Evolutionary conservation across 1,284 basidiomycete genomes (phyloP), one percentile per base, ranked within the genome.

Genomic region (Phlebopus sp.): DNA sequence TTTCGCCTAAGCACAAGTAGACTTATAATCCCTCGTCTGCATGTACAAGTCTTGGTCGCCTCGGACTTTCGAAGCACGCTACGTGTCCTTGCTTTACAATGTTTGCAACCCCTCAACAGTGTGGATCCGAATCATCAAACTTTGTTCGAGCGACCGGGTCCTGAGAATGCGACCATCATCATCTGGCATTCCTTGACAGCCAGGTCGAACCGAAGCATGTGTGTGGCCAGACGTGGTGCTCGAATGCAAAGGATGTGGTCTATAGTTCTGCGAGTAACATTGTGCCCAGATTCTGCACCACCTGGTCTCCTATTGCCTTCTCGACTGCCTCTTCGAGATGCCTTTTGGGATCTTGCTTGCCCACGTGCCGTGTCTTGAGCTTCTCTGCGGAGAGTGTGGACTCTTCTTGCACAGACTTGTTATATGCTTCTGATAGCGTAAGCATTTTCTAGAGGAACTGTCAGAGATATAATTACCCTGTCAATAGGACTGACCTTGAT

Each of bases 321-420:
- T 97, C 94, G n/a, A 96, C 95, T 25, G 90, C 88, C 70, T 97
- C 95, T 63, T 96, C 93, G 55, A 98, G 69, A 75, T 98, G 94
- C 59, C 94, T 82, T 73, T 97, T 98, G 37, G 94, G 94, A 73
- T 98, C 94, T 62, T 96, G 92, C 71, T 97, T 98, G 51, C 95
- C 95, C 58, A 98, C 94, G 69, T 97, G 95, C 55, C 94, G 82
- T 47, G 92, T 97, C 74, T 96, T 95, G 42, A 97, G 78, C 65
- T 97, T 92, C 42, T 96, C 91, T 14, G 86, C 66, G 15, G 92
- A 89, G 49, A 97, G 73, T 21, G 92, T 96, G 44, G 92, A 88
- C 69, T 97, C 94, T 68, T 97, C 94, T 70, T 95, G 90, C 31
- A 97, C 92, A 0, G 92, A 95, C 69, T 96, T 96, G 69, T 94